These are phyloP conservation scores for Pseudocercospora crystallina DNA, from an alignment of 2,329 filamentous ascomycete species.

Conservation along the genomic window DNA sequence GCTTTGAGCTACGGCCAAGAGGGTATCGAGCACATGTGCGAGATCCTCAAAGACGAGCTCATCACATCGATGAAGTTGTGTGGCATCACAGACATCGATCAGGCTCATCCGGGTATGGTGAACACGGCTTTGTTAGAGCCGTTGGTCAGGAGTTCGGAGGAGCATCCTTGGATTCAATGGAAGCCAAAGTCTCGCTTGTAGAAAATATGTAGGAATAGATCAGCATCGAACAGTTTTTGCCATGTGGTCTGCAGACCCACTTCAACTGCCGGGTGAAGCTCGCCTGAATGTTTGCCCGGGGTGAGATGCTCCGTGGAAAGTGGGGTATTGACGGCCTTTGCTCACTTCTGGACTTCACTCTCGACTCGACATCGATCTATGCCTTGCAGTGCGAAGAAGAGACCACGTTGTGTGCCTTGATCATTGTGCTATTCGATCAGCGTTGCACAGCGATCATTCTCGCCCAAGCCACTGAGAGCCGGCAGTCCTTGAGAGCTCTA, in stretches of 20 bases:
- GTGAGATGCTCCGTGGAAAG: background rate
- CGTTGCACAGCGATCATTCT: no score
- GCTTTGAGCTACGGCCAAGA: slow-evolving; percentile 59
- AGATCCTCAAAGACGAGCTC: slow-evolving; percentile 56
- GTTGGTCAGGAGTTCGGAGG: slow-evolving; percentile 19
- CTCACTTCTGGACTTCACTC: background rate
- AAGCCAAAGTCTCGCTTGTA: slow-evolving; percentile 21
- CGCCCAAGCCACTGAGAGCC: no score
- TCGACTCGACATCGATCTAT: background rate
- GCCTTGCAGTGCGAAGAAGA: no score
- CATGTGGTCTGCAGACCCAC: background rate
- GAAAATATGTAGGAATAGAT: background rate
- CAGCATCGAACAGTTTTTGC: background rate
- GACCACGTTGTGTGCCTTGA: no score
- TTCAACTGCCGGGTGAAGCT: slow-evolving; percentile 4
- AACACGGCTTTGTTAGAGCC: slow-evolving; percentile 40
- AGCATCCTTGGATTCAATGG: slow-evolving; percentile 29
- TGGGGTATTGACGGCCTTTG: background rate
- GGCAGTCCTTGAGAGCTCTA: no score
- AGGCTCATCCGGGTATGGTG: slow-evolving; percentile 60
- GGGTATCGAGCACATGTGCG: slow-evolving; percentile 43
- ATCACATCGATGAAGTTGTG: slow-evolving; percentile 65
- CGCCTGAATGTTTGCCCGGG: slow-evolving; percentile 1
- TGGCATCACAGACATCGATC: slow-evolving; percentile 60
- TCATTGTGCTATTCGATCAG: no score